Percentiles rank a stretch among this genome's conserved stretches.
These are phyloP conservation scores for Gracilariopsis chorda DNA, from an alignment of 23 red algal genomes.

Conservation along the genomic window DNA sequence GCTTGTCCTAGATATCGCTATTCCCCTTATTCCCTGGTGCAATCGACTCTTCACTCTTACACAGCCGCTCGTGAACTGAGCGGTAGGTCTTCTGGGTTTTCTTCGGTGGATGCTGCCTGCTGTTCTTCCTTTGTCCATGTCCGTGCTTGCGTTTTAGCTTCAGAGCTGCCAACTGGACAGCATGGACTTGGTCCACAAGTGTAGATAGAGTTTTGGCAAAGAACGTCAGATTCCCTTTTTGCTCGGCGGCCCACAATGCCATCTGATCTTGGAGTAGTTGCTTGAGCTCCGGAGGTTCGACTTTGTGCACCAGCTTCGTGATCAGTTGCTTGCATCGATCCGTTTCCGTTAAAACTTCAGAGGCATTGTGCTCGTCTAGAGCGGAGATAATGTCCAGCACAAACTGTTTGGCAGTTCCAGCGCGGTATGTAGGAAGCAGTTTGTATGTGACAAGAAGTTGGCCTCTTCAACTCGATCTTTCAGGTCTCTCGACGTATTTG, in stretches of 20 bases:
- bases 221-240: no score
- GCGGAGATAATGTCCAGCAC: neutral
- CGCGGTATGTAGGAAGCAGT: neutral
- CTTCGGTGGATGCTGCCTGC: neutral
- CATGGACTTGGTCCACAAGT: no score
- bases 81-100: neutral
- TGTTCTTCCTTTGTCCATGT: neutral
- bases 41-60: neutral
- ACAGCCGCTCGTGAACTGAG: neutral
- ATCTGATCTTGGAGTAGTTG: no score
- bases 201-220: no score
- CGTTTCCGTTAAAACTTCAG: neutral
- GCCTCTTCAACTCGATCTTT: neutral
- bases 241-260: neutral
- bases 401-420: neutral
- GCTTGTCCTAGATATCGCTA: neutral
- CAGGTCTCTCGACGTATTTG: neutral
- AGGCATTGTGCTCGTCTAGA: slow-evolving; percentile 40
- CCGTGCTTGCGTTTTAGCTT: neutral
- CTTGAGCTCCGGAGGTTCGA: neutral
- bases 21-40: no score
- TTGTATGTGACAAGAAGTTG: neutral
- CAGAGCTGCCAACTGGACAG: no score
- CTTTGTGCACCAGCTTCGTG: no score
- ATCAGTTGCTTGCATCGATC: neutral